Percentiles rank a stretch among this genome's conserved stretches.
Evolutionary conservation across 2,329 filamentous ascomycete species (phyloP).

Genomic region (Neonectria sp.): DNA sequence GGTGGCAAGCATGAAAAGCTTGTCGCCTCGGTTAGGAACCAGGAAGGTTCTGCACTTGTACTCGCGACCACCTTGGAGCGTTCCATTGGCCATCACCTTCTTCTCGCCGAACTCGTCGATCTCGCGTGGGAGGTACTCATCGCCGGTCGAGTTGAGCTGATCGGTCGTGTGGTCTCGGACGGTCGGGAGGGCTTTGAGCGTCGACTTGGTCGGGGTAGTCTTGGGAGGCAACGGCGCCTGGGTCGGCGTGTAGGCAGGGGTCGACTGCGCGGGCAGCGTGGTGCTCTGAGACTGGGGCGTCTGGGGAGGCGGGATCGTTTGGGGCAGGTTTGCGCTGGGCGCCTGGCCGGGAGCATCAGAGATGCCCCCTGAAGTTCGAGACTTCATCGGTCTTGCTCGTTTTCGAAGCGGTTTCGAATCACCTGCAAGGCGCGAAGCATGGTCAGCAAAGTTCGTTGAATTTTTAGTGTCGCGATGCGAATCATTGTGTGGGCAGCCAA

Average conservation of each 20-base stretch:
- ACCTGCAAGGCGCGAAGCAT: conserved; percentile 57
- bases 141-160: conserved; percentile 88
- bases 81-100: conserved; percentile 89
- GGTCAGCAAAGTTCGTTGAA: conserved; percentile 37
- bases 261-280: conserved; percentile 60
- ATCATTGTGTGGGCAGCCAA: conserved; percentile 40
- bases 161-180: conserved; percentile 98
- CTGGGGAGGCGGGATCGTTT: conserved; percentile 64
- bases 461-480: conserved; percentile 12
- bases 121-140: conserved; percentile 96
- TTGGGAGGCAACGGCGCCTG: conserved; percentile 76
- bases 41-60: conserved; percentile 96
- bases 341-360: conserved; percentile 72
- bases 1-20: conserved; percentile 98
- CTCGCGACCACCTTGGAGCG: conserved; percentile 85
- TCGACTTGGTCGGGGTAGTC: conserved; percentile 84
- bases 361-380: conserved; percentile 65
- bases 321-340: conserved; percentile 60
- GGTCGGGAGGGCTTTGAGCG: conserved; percentile 94
- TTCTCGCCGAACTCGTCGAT: conserved; percentile 94
- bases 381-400: conserved; percentile 75
- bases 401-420: conserved; percentile 66
- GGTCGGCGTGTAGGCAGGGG: conserved; percentile 56
- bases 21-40: conserved; percentile 90
- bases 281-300: conserved; percentile 68